Evolutionary conservation across 2,329 filamentous ascomycete species (phyloP), one percentile per base, ranked within the genome.

Genomic region (Verticillium longisporum): DNA sequence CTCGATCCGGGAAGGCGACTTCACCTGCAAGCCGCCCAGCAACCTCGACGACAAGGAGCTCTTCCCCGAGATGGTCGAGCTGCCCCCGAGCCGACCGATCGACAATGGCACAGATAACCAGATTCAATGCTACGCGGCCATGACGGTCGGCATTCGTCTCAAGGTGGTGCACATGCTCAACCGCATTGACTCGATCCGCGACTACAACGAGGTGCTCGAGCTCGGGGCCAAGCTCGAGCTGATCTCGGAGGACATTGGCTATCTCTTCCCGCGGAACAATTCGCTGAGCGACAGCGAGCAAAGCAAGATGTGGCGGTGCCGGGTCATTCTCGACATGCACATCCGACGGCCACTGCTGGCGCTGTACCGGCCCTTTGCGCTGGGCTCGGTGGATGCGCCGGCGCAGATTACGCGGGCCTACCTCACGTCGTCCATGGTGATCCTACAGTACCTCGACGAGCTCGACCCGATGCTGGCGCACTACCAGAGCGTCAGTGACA

Each of bases 361-460:
- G 1, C 72, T 85, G 5, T 85, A 85, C 68, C 76, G 82, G 1
- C 82, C 82, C 2, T 81, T 84, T 66, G 82, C 80, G 4, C 72
- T 85, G 63, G 80, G 81, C n/a, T 75, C 78, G 3, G 69, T 75
- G 6, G 79, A 81, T 59, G 78, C 77, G 2, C 82, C 81, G 11
- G 72, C 75, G 6, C 80, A 83, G 61, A 83, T 85, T 36, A 75
- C 80, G 56, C 77, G 80, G 32, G 74, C 78, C 5, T 85, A 84
- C 63, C 69, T 85, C 38, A 76, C 80, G 57, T 84, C 81, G 0
- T 83, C 80, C 2, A 83, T 84, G 76, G 76, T 80, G 15, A 77
- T 85, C n/a, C 72, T 84, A 56, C 80, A 78, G 14, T 84, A 83
- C 61, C 71, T 84, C 55, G 81, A 84, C 63, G 81, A 84, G 63